A percentile compares a stretch with the other conserved stretches of the same genome.
These are phyloP conservation scores for Kregervanrija delftensis DNA, from an alignment of 805 yeast genomes.

Conservation along the genomic window DNA sequence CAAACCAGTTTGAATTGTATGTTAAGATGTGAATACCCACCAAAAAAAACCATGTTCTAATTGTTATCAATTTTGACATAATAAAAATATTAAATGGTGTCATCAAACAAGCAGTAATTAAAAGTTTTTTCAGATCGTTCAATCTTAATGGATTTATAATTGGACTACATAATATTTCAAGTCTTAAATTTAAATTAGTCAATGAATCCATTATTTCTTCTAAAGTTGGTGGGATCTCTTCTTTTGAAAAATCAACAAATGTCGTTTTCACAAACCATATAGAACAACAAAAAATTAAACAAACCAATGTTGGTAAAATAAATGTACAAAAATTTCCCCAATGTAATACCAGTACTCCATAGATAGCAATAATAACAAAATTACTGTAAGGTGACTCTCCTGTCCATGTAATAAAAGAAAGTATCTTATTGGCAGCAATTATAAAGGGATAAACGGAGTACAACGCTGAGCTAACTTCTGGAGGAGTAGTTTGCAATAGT, in stretches of 20 bases:
- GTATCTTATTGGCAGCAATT: constrained; percentile 34
- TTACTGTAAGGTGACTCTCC: constrained; percentile 42
- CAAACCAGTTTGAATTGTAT: constrained; percentile 43
- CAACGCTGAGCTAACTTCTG: constrained; percentile 39
- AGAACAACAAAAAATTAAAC: constrained; percentile 31
- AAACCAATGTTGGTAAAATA: constrained; percentile 33
- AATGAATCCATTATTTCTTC: constrained; percentile 45
- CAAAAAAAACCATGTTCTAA: constrained; percentile 27
- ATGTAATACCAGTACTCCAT: constrained; percentile 33
- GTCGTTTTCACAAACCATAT: constrained; percentile 41
- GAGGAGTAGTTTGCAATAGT: constrained; percentile 25
- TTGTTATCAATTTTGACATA: constrained; percentile 27
- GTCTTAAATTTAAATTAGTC: constrained; percentile 38
- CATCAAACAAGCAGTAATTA: constrained; percentile 26
- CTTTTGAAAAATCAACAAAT: constrained; percentile 28
- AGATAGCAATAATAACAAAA: constrained; percentile 33
- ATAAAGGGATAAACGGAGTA: constrained; percentile 42
- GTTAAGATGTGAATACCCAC: constrained; percentile 33
- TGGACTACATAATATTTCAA: constrained; percentile 31
- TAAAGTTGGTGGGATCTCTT: constrained; percentile 36
- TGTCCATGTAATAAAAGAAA: constrained; percentile 50
- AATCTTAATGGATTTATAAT: neutral
- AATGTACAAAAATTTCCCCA: constrained; percentile 34
- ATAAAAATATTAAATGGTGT: constrained; percentile 40
- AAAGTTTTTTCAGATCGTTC: constrained; percentile 17